phyloP scores from a whole-genome alignment of 768 basidiomycete genomes.

The Tephrocybe sp. region DNA sequence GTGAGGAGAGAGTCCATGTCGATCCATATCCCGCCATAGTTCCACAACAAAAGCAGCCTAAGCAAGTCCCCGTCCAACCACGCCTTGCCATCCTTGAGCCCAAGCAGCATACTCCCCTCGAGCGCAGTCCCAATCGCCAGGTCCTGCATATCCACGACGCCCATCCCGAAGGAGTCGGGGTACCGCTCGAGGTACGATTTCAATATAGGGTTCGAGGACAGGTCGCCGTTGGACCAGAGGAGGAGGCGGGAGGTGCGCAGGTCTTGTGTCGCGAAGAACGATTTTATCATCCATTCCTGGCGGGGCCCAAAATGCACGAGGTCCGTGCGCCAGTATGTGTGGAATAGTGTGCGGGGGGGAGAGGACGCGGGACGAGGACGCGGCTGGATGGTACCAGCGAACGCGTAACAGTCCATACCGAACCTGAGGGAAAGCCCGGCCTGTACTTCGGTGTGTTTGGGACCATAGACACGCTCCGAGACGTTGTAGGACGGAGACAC shows the following conservation, averaged over 20 bases:
- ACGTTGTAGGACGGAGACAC: constrained; percentile 71
- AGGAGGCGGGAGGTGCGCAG: constrained; percentile 61
- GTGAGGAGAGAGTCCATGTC: constrained; percentile 97
- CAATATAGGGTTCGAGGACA: constrained; percentile 56
- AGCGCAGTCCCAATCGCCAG: constrained; percentile 80
- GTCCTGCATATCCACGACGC: constrained; percentile 61
- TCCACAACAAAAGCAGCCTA: constrained; percentile 86
- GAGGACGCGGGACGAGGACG: constrained; percentile 29
- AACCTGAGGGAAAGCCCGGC: constrained; percentile 77
- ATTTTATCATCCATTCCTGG: constrained; percentile 90
- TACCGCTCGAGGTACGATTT: constrained; percentile 57
- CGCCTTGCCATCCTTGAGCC: constrained; percentile 70
- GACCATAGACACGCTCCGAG: constrained; percentile 60
- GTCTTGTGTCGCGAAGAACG: constrained; percentile 93
- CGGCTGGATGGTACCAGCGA: constrained; percentile 75
- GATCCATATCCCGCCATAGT: constrained; percentile 91
- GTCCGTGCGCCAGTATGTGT: constrained; percentile 95
- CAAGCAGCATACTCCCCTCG: constrained; percentile 61
- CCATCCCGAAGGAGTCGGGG: constrained; percentile 72
- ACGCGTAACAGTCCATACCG: constrained; percentile 91
- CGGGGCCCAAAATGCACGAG: constrained; percentile 77
- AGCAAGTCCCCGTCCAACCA: constrained; percentile 96
- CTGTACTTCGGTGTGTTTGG: constrained; percentile 69
- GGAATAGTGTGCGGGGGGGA: constrained; percentile 65
- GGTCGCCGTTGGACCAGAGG: constrained; percentile 91